Evolutionary conservation across 75 land plant species (phyloP).

Genomic region (Sequoiadendron giganteum): DNA sequence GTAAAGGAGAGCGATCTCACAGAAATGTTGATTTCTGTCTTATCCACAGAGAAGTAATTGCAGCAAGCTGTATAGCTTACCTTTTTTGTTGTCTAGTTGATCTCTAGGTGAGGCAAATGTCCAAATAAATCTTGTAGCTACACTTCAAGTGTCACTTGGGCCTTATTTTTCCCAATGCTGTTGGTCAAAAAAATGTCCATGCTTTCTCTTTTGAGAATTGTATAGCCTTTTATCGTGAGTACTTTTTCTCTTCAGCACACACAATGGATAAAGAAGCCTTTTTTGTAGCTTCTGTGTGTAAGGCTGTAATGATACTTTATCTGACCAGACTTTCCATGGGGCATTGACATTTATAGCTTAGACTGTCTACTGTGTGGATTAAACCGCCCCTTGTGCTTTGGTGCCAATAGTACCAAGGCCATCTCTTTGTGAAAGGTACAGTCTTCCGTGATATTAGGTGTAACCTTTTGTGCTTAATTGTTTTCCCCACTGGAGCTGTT

Average conservation of each 20-base stretch:
- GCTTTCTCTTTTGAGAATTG: neutral
- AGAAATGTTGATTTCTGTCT: neutral
- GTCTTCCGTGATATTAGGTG: neutral
- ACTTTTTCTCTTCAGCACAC: neutral
- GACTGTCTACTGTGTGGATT: neutral
- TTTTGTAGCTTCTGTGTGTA: neutral
- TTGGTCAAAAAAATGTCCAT: neutral
- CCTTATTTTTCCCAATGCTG: neutral
- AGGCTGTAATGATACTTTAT: neutral
- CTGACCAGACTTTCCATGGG: neutral
- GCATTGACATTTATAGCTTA: neutral
- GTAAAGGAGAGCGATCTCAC: neutral
- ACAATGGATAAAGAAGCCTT: neutral
- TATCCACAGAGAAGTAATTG: neutral
- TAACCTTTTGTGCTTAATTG: neutral
- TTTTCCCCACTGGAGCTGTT: neutral
- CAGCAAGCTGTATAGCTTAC: neutral
- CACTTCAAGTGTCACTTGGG: neutral
- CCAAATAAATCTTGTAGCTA: neutral
- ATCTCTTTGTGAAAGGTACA: neutral
- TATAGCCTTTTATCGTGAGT: neutral
- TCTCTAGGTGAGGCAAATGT: too few relatives aligned
- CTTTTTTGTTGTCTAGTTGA: too few relatives aligned
- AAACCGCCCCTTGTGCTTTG: neutral
- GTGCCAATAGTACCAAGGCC: neutral